These are phyloP conservation scores for grape (Vitis vinifera) DNA, from an alignment of 164 flowering plant genomes.

Conservation along the genomic window DNA sequence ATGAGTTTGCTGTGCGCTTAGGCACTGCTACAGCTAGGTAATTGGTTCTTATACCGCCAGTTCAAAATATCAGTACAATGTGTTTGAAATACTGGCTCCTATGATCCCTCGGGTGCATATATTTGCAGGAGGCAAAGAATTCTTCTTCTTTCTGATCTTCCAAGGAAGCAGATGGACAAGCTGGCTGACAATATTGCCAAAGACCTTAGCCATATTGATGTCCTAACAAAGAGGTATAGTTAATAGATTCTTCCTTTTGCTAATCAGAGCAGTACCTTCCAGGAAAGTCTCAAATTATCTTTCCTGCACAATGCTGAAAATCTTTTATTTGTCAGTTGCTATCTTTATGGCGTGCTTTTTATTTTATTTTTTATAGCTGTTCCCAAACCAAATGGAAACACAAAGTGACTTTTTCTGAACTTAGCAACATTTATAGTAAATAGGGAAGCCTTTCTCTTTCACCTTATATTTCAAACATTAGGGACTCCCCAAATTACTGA, in stretches of 20 bases:
- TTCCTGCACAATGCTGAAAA: no score
- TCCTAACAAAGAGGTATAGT: conserved; percentile 81
- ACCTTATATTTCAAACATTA: background rate
- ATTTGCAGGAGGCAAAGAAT: conserved; percentile 84
- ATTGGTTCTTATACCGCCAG: conserved; percentile 12
- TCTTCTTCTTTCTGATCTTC: conserved; percentile 92
- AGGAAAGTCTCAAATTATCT: background rate
- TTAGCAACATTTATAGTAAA: background rate
- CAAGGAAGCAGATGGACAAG: conserved; percentile 93
- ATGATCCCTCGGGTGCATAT: conserved; percentile 7
- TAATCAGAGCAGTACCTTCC: background rate
- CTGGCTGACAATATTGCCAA: conserved; percentile 71
- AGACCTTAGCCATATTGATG: conserved; percentile 88
- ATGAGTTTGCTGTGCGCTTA: conserved; percentile 84
- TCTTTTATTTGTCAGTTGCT: background rate
- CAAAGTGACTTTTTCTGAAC: background rate
- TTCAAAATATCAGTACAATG: background rate
- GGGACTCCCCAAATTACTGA: background rate
- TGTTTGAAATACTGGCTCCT: conserved; percentile 10
- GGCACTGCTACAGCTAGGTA: conserved; percentile 98
- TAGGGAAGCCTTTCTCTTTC: background rate
- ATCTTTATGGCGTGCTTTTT: background rate
- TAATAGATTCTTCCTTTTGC: background rate
- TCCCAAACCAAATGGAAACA: background rate
- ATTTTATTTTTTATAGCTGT: background rate